Evolutionary conservation across 1,139 yeast species (phyloP).

Genomic region (Suhomyces bolitotheri): DNA sequence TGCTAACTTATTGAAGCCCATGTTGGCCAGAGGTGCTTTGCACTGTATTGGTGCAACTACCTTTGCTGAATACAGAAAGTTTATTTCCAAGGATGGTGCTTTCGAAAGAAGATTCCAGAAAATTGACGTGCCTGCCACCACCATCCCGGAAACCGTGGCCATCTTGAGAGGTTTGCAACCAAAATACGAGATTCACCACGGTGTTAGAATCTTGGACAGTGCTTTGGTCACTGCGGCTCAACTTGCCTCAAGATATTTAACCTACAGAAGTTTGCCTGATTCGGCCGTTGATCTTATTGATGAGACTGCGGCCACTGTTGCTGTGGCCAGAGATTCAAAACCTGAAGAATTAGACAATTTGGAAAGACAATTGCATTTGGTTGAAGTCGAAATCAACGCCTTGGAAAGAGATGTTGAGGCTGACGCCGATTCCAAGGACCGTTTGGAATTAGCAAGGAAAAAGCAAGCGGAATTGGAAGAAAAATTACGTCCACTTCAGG

Average conservation of each 20-base stretch:
- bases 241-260: constrained; percentile 89
- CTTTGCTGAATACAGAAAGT: constrained; percentile 87
- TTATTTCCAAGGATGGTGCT: constrained; percentile 95
- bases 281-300: constrained; percentile 97
- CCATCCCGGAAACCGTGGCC: constrained; percentile 90
- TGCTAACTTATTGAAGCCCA: constrained; percentile 94
- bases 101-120: constrained; percentile 98
- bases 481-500: constrained; percentile 80
- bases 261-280: constrained; percentile 95
- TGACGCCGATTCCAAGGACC: constrained; percentile 82
- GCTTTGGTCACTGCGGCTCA: constrained; percentile 96
- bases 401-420: constrained; percentile 94
- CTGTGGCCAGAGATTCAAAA: constrained; percentile 96
- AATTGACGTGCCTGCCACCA: constrained; percentile 93
- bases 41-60: constrained; percentile 99
- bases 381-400: constrained; percentile 95
- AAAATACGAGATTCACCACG: constrained; percentile 96
- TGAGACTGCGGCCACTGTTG: constrained; percentile 96
- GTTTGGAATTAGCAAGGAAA: constrained; percentile 75
- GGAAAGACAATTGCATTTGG: constrained; percentile 86
- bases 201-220: constrained; percentile 92
- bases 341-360: constrained; percentile 94
- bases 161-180: constrained; percentile 95
- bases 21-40: constrained; percentile 92
- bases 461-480: constrained; percentile 84